These are phyloP conservation scores for Cyberlindnera mississippiensis DNA, from an alignment of 805 yeast genomes.

Conservation along the genomic window DNA sequence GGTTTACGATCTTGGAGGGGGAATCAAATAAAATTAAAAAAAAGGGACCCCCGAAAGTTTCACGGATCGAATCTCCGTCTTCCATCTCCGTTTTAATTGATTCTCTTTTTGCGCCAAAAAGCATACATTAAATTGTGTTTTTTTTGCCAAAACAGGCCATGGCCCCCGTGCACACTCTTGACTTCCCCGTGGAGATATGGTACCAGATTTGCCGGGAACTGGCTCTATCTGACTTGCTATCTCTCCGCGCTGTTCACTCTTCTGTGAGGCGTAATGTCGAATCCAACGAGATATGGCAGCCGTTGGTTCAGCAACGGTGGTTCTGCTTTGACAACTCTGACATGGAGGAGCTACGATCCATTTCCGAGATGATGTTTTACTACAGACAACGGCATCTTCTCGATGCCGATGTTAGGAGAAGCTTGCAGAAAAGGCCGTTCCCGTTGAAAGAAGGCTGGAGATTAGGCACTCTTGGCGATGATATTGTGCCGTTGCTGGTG, in stretches of 20 bases:
- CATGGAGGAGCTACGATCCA: neutral
- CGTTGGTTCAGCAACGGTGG: constrained; percentile 14
- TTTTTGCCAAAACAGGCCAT: no score
- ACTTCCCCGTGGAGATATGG: constrained; percentile 23
- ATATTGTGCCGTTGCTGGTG: constrained; percentile 14
- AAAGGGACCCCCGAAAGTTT: no score
- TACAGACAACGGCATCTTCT: constrained; percentile 7
- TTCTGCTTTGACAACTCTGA: constrained; percentile 11
- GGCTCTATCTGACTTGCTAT: constrained; percentile 12
- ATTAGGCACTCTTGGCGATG: constrained; percentile 6
- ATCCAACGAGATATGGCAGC: constrained; percentile 18
- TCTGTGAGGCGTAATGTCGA: constrained; percentile 2
- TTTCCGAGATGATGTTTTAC: neutral
- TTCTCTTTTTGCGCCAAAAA: no score
- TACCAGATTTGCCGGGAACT: constrained; percentile 3
- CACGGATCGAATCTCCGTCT: no score
- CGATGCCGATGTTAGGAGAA: constrained; percentile 3
- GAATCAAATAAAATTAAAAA: no score
- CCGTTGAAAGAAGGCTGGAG: constrained; percentile 10
- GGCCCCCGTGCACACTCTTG: no score
- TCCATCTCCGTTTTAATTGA: no score
- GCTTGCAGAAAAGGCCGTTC: constrained; percentile 3
- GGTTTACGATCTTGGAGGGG: no score
- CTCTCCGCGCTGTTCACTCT: constrained; percentile 9
- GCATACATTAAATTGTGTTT: no score